Percentiles rank a stretch among this genome's conserved stretches.
These are phyloP conservation scores for Scutellaria minor DNA, from an alignment of 257 asterid species.

Conservation along the genomic window DNA sequence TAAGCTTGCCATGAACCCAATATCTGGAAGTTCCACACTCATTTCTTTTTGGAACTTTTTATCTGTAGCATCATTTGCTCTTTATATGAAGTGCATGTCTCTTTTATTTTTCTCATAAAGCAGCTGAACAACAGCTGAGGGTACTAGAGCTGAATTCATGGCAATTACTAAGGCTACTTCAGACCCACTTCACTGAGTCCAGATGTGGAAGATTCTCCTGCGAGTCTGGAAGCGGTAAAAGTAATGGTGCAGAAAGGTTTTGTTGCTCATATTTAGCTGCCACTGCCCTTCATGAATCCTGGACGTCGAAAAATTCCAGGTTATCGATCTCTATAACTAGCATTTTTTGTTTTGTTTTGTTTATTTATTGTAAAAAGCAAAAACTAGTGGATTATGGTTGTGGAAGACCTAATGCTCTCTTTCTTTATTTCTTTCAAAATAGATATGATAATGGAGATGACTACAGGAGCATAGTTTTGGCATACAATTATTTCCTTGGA, in stretches of 20 bases:
- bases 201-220: conserved; percentile 58
- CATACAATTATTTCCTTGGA: conserved; percentile 64
- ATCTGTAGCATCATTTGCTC: background rate
- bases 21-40: background rate
- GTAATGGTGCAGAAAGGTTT: conserved; percentile 54
- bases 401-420: conserved; percentile 32
- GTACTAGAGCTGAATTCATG: conserved; percentile 79
- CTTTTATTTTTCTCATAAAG: conserved; percentile 35
- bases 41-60: background rate
- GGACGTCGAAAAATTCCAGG: conserved; percentile 60
- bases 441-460: conserved; percentile 53
- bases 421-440: conserved; percentile 24
- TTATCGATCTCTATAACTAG: conserved; percentile 28
- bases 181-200: conserved; percentile 59
- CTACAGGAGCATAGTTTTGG: conserved; percentile 44
- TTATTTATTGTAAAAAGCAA: background rate
- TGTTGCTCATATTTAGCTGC: conserved; percentile 77
- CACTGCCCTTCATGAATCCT: conserved; percentile 61
- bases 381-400: conserved; percentile 14
- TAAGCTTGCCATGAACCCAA: conserved; percentile 24
- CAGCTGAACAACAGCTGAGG: conserved; percentile 77
- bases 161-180: conserved; percentile 81
- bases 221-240: conserved; percentile 40
- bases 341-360: background rate
- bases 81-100: conserved; percentile 18